Evolutionary conservation across 257 asterid genomes (phyloP), one percentile per base, ranked within the genome.

Genomic region (Voacanga thouarsii): DNA sequence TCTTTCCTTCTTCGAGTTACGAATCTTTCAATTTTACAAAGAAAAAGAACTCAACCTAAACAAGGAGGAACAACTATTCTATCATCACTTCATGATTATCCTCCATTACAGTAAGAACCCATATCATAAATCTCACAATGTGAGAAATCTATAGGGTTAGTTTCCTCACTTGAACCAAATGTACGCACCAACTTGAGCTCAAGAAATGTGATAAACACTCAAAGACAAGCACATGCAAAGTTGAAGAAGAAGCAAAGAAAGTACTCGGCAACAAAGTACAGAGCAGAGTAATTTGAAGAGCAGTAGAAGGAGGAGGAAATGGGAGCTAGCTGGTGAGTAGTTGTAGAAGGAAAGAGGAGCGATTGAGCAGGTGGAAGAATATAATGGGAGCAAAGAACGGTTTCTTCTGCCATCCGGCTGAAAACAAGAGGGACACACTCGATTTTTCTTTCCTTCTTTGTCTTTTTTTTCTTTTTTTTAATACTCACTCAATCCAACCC

Each of bases 361-460:
- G 53, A 69, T 64, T 60, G 76, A 81, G 87, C 93, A 91, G 90
- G 89, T 89, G 96, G 94, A 86, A 87, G 91, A 86, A 89, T 90
- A 86, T 90, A 90, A 89, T 83, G 97, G 97, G 83, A 85, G 86
- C 50, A 82, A 85, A 80, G 81, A 86, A 95, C 96, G 97, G 96
- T 87, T 90, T 86, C 75, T 75, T 86, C 93, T 88, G 95, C 94
- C 96, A 91, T 87, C 87, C 93, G 97, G 98, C 96, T 93, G 83
- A 82, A 86, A 85, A 80, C 77, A 83, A 86, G 93, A 89, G 94
- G 89, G 94, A 78, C 75, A 76, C 73, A 24, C 18, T 50, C 44
- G 12, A 55, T 81, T 12, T 50, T 76, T 33, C 60, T 33, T 61
- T 73, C 68, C 16, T 50, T 5, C 30, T 12, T 24, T 39, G 12